Conservation (phyloP, 352 stramenopile genomes). For the Globisporangium solare region DNA sequence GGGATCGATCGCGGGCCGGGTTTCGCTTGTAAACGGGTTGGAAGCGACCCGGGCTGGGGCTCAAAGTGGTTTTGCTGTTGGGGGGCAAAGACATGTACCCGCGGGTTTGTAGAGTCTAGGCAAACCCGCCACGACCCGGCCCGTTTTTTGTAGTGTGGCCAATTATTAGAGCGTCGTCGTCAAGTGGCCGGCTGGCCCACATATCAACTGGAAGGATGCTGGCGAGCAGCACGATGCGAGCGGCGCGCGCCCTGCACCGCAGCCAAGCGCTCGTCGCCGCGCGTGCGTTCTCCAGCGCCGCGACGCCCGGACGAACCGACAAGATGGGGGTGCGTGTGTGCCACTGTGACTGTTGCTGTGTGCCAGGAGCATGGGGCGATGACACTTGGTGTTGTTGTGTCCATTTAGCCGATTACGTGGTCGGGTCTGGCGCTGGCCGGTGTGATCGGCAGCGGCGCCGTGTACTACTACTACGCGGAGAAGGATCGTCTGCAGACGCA, state of each 20-base stretch:
- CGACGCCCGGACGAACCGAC: conserved; percentile 27
- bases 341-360: not conserved
- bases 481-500: conserved; percentile 86
- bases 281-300: conserved; percentile 36
- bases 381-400: too few species aligned
- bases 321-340: conserved; percentile 59
- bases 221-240: conserved; percentile 25
- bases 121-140: too few species aligned
- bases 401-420: conserved; percentile 79
- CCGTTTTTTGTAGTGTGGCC: too few species aligned
- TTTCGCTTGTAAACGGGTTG: too few species aligned
- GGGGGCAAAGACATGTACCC: too few species aligned
- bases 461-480: conserved; percentile 89
- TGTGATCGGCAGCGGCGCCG: conserved; percentile 58
- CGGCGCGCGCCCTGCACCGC: conserved; percentile 19
- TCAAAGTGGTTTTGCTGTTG: too few species aligned
- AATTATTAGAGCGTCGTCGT: not conserved
- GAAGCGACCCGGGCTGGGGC: too few species aligned
- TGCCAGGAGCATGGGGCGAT: not conserved
- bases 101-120: too few species aligned
- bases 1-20: too few species aligned
- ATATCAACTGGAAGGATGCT: conserved; percentile 15
- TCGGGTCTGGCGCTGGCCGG: conserved; percentile 72
- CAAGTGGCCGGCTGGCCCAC: conserved; percentile 6
- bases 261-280: conserved; percentile 1